Base-by-base conservation (phyloP, 2,329 filamentous ascomycete species). In the Talaromyces sp. region DNA sequence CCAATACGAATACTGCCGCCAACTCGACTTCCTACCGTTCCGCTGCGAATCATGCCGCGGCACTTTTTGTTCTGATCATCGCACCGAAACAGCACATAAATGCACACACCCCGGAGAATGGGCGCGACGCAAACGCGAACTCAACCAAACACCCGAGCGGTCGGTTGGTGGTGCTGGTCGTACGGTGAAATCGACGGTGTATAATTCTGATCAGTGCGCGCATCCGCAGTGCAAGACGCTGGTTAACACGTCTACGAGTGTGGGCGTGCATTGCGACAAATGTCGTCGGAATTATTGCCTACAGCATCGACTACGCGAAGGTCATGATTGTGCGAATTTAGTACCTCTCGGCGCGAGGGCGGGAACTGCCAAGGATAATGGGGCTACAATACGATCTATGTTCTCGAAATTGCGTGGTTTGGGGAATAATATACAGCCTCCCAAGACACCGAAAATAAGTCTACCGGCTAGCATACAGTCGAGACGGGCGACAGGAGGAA, bases 21-120 rank as follows among this genome's bases (percentile, higher is more conserved):
- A 95, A 75, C 90, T 98, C 67, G 95, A 98, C 80, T 98, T 99
- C 78, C 87, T 99, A 4, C 95, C 95, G 3, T 98, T 98, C 79
- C 86, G 88, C 74, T 99, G 95, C 81, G 91, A 96, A 76, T 95
- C 91, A 70, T 99, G 95, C 81, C 86, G 81, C 73, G 83, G 84
- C 66, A 94, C 90, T 17, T 99, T 89, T 82, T 99, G 96, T 77
- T 90, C 96, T 70, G 94, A 98, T 75, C 95, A 99, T 83, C 91
- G 94, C 63, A 90, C 88, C 72, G 94, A 98, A 81, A 86, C 87
- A 22, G 82, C 91, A 0, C 96, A 99, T 81, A 86, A 87, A 73
- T 90, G 88, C 69, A 71, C 83, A 3, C 81, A 85, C 66, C 84
- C 82, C 39, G 87, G 87, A 61, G 85, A 84, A 73, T 89, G 87